A percentile compares a stretch with the other conserved stretches of the same genome.
phyloP scores from a whole-genome alignment of 2,329 filamentous ascomycete genomes.

The Xylaria digitata region DNA sequence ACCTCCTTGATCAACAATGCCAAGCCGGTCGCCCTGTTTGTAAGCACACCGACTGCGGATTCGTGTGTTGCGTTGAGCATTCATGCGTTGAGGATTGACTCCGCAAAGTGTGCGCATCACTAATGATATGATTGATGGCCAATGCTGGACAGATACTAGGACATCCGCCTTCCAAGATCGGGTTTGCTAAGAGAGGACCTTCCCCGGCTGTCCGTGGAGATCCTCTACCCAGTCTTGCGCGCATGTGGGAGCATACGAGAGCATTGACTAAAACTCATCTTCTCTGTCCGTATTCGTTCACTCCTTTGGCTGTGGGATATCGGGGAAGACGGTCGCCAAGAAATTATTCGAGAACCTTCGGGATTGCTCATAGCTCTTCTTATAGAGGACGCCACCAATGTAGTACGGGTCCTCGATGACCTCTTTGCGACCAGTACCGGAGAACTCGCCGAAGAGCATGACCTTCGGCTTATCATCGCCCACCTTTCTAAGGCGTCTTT shows the following conservation, averaged over 20 bases:
- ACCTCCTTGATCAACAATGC: neutral
- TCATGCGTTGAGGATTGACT: neutral
- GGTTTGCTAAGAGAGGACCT: neutral
- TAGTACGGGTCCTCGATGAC: constrained; percentile 93
- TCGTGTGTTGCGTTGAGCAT: neutral
- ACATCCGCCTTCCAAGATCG: neutral
- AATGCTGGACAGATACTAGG: neutral
- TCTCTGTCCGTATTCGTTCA: constrained; percentile 22
- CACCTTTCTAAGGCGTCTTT: constrained; percentile 66
- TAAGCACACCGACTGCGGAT: neutral
- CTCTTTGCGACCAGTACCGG: constrained; percentile 74
- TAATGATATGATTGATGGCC: neutral
- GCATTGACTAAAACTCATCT: neutral
- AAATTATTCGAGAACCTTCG: constrained; percentile 81
- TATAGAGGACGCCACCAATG: constrained; percentile 83
- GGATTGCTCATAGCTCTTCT: constrained; percentile 87
- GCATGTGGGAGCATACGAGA: neutral
- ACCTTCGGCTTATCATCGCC: constrained; percentile 71
- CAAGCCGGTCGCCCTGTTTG: neutral
- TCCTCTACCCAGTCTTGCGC: neutral
- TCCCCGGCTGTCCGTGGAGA: neutral
- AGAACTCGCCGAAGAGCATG: constrained; percentile 86
- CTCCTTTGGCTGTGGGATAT: constrained; percentile 39
- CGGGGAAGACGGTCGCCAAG: constrained; percentile 67
- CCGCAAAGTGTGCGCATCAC: neutral